Evolutionary conservation across 495 filamentous ascomycete genomes (phyloP), one percentile per base, ranked within the genome.

Genomic region (Aspergillus asperescens): DNA sequence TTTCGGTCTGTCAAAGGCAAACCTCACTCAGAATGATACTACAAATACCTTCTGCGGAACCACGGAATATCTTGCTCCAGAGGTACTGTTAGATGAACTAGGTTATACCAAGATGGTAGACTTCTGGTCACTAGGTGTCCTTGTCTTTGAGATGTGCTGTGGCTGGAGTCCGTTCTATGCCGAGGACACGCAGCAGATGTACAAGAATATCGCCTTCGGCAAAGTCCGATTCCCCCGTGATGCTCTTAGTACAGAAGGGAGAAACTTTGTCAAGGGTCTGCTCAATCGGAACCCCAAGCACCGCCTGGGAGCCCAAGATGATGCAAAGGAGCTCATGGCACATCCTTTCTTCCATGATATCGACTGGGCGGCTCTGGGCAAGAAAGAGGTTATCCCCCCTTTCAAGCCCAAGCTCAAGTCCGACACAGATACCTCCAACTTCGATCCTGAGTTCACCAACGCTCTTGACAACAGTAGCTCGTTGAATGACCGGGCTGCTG

Each of bases 31-130:
- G 59, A 90, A 96, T 61, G 90, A 92, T 55, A 97, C 93, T 1
- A 99, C 93, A 39, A 99, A 97, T 67, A 99, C 93, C 9, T 99
- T 99, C 68, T 97, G 93, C 63, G 93, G 93, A 48, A 99, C 93
- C 4, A 97, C 93, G 8, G 93, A 99, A 64, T 99, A 98, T 63
- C 78, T 98, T 13, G 93, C 93, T 1, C 93, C 93, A 0, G 93
- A 98, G 62, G 93, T 98, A 1, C 77, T 98, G 34, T 75, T 97
- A 13, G 93, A 98, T 62, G 93, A 97, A 65, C 84, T 88, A 57
- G 93, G 93, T n/a, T 98, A 98, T 63, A 96, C 93, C 12, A 98
- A 96, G 71, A 97, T 98, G 94, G 93, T 98, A 3, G 93, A 98
- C 68, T 98, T 98, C 70, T 98, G 94, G 93, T 97, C 93, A 5